Conservation (phyloP, 495 filamentous ascomycete genomes). For the Penicillium argentinense region DNA sequence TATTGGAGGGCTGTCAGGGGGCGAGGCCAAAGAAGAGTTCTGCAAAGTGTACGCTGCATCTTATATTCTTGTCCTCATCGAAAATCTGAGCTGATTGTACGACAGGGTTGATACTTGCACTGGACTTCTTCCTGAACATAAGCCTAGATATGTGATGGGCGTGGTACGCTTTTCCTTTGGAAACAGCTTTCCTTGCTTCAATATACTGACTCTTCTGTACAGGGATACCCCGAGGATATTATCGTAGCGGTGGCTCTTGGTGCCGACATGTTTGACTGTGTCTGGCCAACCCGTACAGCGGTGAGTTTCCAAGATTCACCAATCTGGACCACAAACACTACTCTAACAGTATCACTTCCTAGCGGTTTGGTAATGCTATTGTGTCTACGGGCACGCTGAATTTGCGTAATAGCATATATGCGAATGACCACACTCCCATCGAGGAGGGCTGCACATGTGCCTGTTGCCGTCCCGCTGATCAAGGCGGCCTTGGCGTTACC, state of each 20-base stretch:
- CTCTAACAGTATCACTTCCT: no score
- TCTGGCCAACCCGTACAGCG: constrained; percentile 96
- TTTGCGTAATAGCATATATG: constrained; percentile 71
- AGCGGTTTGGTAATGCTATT: constrained; percentile 89
- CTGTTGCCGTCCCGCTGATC: constrained; percentile 66
- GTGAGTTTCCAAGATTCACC: constrained; percentile 33
- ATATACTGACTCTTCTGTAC: not conserved
- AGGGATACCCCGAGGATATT: constrained; percentile 93
- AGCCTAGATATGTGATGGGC: constrained; percentile 97
- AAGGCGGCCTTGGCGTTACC: constrained; percentile 81
- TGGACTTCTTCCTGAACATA: constrained; percentile 76
- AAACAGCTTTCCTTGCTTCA: no score
- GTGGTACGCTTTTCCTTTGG: constrained; percentile 56
- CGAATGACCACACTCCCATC: constrained; percentile 78
- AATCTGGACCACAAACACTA: no score
- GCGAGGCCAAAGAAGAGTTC: constrained; percentile 68
- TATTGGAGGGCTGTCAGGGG: constrained; percentile 90
- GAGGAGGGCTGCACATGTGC: constrained; percentile 77
- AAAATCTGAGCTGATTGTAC: constrained; percentile 7
- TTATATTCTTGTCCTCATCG: not conserved
- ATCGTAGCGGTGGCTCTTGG: constrained; percentile 89
- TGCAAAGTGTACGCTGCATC: constrained; percentile 52
- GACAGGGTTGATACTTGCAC: constrained; percentile 82
- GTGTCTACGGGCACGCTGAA: constrained; percentile 80
- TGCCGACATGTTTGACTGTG: constrained; percentile 99